A percentile compares a stretch with the other conserved stretches of the same genome.
These are phyloP conservation scores for Rehmannia glutinosa DNA, from an alignment of 257 asterid genomes.

Conservation along the genomic window DNA sequence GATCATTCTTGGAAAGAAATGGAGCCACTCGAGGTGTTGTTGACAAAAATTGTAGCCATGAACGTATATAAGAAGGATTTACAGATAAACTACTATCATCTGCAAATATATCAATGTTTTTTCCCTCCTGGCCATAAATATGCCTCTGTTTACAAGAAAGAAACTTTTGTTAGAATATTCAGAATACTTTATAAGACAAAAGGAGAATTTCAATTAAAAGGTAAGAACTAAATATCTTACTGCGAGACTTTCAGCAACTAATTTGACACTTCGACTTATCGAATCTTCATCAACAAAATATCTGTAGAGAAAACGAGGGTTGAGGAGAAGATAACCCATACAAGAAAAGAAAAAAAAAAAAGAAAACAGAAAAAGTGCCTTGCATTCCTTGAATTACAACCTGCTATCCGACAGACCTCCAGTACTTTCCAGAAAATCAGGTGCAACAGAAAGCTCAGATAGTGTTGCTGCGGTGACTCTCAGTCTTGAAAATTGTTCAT, in stretches of 20 bases:
- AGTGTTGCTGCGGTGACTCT: constrained; percentile 93
- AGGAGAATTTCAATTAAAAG: too few species aligned
- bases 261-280: constrained; percentile 61
- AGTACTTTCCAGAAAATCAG: constrained; percentile 75
- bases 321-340: constrained; percentile 19
- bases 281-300: constrained; percentile 56
- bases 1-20: constrained; percentile 67
- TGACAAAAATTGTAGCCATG: constrained; percentile 83
- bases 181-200: too few species aligned
- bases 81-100: constrained; percentile 77
- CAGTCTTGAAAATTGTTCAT: constrained; percentile 89
- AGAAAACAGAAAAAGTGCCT: neutral
- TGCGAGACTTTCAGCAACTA: constrained; percentile 93
- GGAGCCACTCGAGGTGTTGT: constrained; percentile 88
- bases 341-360: constrained; percentile 3
- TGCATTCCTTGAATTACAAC: constrained; percentile 31
- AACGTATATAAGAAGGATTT: constrained; percentile 71
- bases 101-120: constrained; percentile 61
- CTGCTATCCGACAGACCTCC: constrained; percentile 86
- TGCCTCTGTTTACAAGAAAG: constrained; percentile 54
- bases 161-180: constrained; percentile 4
- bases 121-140: constrained; percentile 65
- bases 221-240: constrained; percentile 42
- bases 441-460: constrained; percentile 72
- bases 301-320: constrained; percentile 41